Evolutionary conservation across 78 protist genomes (phyloP).

Genomic region (Dictyostelium citrinum): DNA sequence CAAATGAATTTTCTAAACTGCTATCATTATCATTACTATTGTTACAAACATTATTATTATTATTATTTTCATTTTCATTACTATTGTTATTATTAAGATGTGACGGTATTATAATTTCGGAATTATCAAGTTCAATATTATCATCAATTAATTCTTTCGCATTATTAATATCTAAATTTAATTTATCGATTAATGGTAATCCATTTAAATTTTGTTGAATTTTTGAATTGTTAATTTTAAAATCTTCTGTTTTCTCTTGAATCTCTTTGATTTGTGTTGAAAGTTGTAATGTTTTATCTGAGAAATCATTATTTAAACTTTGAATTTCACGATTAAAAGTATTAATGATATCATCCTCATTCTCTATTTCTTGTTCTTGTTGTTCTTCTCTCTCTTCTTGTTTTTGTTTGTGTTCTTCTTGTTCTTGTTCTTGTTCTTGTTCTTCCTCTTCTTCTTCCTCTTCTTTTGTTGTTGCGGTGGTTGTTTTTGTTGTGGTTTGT

Average conservation of each 20-base stretch:
- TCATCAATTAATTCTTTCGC: neutral
- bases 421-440: neutral
- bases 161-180: neutral
- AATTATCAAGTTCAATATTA: neutral
- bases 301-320: neutral
- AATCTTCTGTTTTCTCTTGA: neutral
- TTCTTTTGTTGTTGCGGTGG: neutral
- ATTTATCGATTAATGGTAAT: neutral
- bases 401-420: neutral
- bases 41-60: too few relatives aligned
- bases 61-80: neutral
- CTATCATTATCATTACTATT: neutral
- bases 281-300: neutral
- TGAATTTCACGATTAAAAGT: neutral
- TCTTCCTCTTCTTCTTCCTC: neutral
- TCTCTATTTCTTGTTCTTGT: neutral
- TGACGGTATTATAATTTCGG: neutral
- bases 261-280: constrained; percentile 8
- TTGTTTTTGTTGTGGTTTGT: too few relatives aligned
- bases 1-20: neutral
- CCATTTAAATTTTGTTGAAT: neutral
- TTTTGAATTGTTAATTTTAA: neutral
- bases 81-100: neutral
- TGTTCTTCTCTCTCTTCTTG: neutral
- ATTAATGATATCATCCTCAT: neutral